Evolutionary conservation across 495 filamentous ascomycete genomes (phyloP).

Genomic region (Aspergillus sclerotioniger): DNA sequence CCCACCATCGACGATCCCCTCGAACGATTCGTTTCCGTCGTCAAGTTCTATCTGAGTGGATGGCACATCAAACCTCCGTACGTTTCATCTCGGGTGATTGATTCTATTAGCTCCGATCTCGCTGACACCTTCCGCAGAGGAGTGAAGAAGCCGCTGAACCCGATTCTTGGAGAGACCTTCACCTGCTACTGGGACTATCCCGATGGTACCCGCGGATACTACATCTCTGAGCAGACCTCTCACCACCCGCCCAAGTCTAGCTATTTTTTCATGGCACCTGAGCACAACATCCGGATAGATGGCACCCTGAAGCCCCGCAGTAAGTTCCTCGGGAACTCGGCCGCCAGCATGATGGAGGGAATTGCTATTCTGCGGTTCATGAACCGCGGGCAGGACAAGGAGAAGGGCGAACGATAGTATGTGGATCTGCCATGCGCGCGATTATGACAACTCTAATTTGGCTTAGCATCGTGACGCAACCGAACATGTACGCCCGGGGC

Average conservation of each 20-base stretch:
- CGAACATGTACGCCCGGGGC: constrained; percentile 98
- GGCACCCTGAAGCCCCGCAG: constrained; percentile 95
- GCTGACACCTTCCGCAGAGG: constrained; percentile 56
- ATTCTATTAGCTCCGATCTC: background rate
- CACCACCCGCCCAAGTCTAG: constrained; percentile 98
- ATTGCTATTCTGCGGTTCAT: constrained; percentile 81
- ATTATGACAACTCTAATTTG: constrained; percentile 3
- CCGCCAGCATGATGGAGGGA: constrained; percentile 97
- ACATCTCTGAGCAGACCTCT: constrained; percentile 92
- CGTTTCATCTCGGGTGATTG: too few species aligned
- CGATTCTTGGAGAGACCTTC: constrained; percentile 91
- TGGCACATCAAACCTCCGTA: constrained; percentile 99
- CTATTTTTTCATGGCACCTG: constrained; percentile 98
- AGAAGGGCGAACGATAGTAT: constrained; percentile 80
- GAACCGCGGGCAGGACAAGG: constrained; percentile 65
- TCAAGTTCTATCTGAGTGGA: constrained; percentile 96
- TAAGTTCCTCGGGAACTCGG: constrained; percentile 95
- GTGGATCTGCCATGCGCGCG: constrained; percentile 31
- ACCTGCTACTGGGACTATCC: constrained; percentile 95
- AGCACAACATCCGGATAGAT: constrained; percentile 92
- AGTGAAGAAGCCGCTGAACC: constrained; percentile 98
- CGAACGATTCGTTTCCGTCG: constrained; percentile 86
- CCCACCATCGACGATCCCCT: constrained; percentile 84
- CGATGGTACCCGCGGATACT: constrained; percentile 84
- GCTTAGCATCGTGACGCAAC: constrained; percentile 80